Percentiles rank a stretch among this genome's conserved stretches.
Conservation (phyloP, 768 basidiomycete species). For the Suillus subluteus region DNA sequence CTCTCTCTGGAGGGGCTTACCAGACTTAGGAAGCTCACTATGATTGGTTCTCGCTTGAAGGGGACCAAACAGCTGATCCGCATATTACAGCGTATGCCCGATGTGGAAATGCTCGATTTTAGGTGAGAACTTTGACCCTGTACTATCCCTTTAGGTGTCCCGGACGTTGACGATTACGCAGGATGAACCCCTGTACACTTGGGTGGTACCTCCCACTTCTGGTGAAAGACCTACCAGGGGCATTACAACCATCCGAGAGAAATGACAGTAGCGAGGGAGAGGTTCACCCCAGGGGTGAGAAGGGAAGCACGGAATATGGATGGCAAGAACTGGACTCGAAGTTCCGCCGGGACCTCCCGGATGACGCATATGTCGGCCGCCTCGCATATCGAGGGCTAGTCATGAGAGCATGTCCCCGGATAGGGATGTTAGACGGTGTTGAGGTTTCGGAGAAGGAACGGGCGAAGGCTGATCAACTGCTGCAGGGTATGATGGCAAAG, state of each 20-base stretch:
- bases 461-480: slow-evolving; percentile 74
- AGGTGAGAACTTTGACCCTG: slow-evolving; percentile 54
- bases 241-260: slow-evolving; percentile 62
- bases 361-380: slow-evolving; percentile 84
- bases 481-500: slow-evolving; percentile 56
- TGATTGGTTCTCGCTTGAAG: slow-evolving; percentile 84
- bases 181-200: slow-evolving; percentile 97
- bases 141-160: neutral
- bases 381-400: slow-evolving; percentile 89
- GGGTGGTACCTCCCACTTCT: slow-evolving; percentile 94
- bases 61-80: slow-evolving; percentile 75
- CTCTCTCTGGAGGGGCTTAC: slow-evolving; percentile 68
- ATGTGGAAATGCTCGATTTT: slow-evolving; percentile 90
- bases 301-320: slow-evolving; percentile 29
- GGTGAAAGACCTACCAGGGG: slow-evolving; percentile 68
- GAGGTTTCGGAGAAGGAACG: slow-evolving; percentile 82
- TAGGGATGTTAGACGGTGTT: slow-evolving; percentile 87
- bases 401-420: slow-evolving; percentile 69
- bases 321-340: slow-evolving; percentile 85
- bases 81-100: slow-evolving; percentile 68
- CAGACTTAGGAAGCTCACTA: slow-evolving; percentile 80
- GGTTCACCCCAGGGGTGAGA: slow-evolving; percentile 35
- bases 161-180: slow-evolving; percentile 21
- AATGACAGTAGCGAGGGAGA: slow-evolving; percentile 28
- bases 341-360: slow-evolving; percentile 89